Evolutionary conservation across 2,329 filamentous ascomycete species (phyloP), one percentile per base, ranked within the genome.

Genomic region (Alternaria consortialis): DNA sequence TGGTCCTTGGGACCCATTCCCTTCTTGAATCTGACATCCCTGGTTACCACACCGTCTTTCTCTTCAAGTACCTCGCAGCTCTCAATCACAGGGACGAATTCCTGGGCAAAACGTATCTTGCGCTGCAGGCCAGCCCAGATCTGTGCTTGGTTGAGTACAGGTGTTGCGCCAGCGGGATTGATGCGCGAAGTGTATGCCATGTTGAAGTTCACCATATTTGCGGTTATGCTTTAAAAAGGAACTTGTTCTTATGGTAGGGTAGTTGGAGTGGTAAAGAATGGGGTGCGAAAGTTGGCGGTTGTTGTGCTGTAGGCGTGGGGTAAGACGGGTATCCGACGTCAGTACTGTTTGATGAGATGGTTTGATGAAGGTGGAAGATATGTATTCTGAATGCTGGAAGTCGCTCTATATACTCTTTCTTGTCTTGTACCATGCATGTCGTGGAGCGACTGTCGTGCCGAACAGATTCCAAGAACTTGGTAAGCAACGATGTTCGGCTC

Each of bases 121-220:
- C 78, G 75, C 60, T 82, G 78, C 12, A 84, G 76, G 13, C 81
- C 82, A 5, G 74, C 70, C 80, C 81, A 84, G 61, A 83, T 63
- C 62, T 81, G 78, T 6, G 66, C 42, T 23, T 64, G 66, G 53
- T 67, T 81, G 54, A 84, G 77, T 37, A 74, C 54, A 9, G 81
- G 78, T 2, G 72, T 65, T n/a, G 72, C 69, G 58, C 61, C 64
- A 7, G 78, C 39, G 5, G 81, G 80, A 74, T 84, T 84, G 74
- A 84, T 80, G 23, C 69, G 70, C 32, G 78, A 70, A n/a, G 80
- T 82, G 67, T 81, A 80, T 25, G 81, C 77, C 65, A 78, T 69
- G 71, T 82, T 69, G 65, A 83, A 62, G 48, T 60, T 69, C 7
- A 78, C 74, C 80, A 81, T 82, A 58, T 70, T 77, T 37, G 7